Conservation (phyloP, 108 stramenopile species). For the Discostella stelligeroides region DNA sequence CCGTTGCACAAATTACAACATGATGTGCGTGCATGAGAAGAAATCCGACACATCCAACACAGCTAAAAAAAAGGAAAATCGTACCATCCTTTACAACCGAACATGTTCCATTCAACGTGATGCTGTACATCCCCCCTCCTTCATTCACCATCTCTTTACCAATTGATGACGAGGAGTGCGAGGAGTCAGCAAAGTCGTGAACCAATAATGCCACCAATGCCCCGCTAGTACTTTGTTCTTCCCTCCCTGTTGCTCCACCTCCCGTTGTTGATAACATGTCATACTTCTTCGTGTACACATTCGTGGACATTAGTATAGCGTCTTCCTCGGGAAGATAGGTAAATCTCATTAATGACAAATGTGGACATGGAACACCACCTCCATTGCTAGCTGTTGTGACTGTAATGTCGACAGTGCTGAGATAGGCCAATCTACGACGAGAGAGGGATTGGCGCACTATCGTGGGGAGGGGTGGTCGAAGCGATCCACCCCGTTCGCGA, state of each 20-base stretch:
- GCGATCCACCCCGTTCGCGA: constrained; percentile 7
- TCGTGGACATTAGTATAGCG: constrained; percentile 62
- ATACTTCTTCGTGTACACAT: constrained; percentile 64
- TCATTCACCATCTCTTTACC: constrained; percentile 42
- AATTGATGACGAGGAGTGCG: constrained; percentile 12
- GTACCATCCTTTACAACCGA: constrained; percentile 53
- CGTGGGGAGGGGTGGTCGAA: constrained; percentile 61
- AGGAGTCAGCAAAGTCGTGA: constrained; percentile 53
- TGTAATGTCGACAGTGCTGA: constrained; percentile 63
- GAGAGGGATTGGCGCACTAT: constrained; percentile 49
- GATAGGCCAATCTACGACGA: constrained; percentile 59
- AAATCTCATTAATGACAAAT: constrained; percentile 69
- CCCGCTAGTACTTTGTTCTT: constrained; percentile 56
- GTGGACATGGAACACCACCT: constrained; percentile 7
- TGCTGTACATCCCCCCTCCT: constrained; percentile 34
- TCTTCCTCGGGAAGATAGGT: constrained; percentile 59
- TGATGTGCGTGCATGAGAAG: no score
- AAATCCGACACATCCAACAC: neutral
- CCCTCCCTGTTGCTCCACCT: constrained; percentile 53
- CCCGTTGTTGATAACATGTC: constrained; percentile 61
- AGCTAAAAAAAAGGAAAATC: neutral
- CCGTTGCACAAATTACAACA: no score
- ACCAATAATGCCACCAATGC: constrained; percentile 34
- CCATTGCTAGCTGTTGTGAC: constrained; percentile 2
- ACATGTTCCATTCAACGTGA: constrained; percentile 68